These are phyloP conservation scores for Cytospora schulzeri DNA, from an alignment of 2,329 filamentous ascomycete species.

Conservation along the genomic window DNA sequence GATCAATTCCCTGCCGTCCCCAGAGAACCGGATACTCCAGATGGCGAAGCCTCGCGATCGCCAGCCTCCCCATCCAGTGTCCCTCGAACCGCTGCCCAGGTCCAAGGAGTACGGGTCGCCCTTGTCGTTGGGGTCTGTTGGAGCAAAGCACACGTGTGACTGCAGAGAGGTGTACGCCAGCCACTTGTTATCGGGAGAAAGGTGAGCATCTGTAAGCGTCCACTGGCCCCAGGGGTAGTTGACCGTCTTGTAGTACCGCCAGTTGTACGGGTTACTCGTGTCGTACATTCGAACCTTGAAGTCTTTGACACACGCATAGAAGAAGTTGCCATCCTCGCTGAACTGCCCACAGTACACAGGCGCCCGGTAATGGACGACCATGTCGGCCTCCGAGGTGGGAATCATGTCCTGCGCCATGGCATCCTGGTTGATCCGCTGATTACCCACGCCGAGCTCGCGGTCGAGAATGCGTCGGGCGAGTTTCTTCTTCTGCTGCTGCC, in stretches of 20 bases:
- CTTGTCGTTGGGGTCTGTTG: slow-evolving; percentile 80
- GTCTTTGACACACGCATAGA: slow-evolving; percentile 89
- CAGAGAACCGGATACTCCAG: slow-evolving; percentile 90
- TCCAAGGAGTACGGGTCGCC: slow-evolving; percentile 82
- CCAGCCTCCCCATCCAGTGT: slow-evolving; percentile 36
- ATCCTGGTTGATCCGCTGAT: slow-evolving; percentile 60
- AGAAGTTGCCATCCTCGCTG: slow-evolving; percentile 95
- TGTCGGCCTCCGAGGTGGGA: slow-evolving; percentile 76
- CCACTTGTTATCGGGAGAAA: slow-evolving; percentile 90
- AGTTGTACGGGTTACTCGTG: slow-evolving; percentile 91
- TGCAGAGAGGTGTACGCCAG: slow-evolving; percentile 90
- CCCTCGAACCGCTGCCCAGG: slow-evolving; percentile 56
- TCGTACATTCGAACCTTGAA: slow-evolving; percentile 97
- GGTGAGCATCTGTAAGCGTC: slow-evolving; percentile 92
- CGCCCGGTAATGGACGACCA: slow-evolving; percentile 82
- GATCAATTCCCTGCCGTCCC: slow-evolving; percentile 86
- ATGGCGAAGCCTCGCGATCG: slow-evolving; percentile 59
- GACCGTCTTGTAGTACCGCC: slow-evolving; percentile 94
- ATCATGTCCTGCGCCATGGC: slow-evolving; percentile 75
- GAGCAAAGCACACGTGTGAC: slow-evolving; percentile 79
- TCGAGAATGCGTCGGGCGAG: slow-evolving; percentile 74
- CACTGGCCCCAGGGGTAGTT: slow-evolving; percentile 85
- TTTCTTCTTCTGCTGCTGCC: slow-evolving; percentile 55
- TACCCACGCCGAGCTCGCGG: slow-evolving; percentile 76
- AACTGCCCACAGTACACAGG: slow-evolving; percentile 96